A percentile compares a stretch with the other conserved stretches of the same genome.
Evolutionary conservation across 768 basidiomycete species (phyloP).

Genomic region (Mrakia frigida): DNA sequence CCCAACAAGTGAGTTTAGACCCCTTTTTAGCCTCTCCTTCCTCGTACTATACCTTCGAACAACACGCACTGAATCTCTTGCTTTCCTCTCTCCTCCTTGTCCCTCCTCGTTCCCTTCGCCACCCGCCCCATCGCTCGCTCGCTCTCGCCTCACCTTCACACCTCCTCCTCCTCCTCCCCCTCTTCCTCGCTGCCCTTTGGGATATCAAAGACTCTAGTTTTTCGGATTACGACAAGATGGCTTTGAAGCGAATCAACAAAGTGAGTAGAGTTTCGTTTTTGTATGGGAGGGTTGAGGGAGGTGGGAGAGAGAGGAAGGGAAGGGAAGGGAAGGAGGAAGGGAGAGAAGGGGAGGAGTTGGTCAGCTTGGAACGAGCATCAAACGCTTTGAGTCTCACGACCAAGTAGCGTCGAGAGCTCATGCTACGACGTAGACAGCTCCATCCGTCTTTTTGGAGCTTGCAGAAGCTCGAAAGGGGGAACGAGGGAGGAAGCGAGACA

Average conservation of each 20-base stretch:
- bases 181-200: too few relatives aligned
- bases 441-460: neutral
- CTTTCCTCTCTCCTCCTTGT: neutral
- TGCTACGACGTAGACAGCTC: too few relatives aligned
- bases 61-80: too few relatives aligned
- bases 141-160: neutral
- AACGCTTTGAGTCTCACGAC: neutral
- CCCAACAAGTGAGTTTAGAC: too few relatives aligned
- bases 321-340: neutral
- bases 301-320: neutral
- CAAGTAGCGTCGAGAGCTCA: neutral
- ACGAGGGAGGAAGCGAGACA: neutral
- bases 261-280: slow-evolving; percentile 46
- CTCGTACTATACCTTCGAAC: too few relatives aligned
- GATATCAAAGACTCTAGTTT: neutral
- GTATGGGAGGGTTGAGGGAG: neutral
- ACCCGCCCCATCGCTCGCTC: neutral
- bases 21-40: too few relatives aligned
- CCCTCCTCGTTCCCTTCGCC: too few relatives aligned
- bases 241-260: slow-evolving; percentile 99
- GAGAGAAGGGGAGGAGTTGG: neutral
- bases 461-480: neutral
- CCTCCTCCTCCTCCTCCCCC: neutral
- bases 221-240: slow-evolving; percentile 54
- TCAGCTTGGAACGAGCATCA: neutral